These are phyloP conservation scores for Lipomyces yamadae DNA, from an alignment of 805 yeast genomes.

Conservation along the genomic window DNA sequence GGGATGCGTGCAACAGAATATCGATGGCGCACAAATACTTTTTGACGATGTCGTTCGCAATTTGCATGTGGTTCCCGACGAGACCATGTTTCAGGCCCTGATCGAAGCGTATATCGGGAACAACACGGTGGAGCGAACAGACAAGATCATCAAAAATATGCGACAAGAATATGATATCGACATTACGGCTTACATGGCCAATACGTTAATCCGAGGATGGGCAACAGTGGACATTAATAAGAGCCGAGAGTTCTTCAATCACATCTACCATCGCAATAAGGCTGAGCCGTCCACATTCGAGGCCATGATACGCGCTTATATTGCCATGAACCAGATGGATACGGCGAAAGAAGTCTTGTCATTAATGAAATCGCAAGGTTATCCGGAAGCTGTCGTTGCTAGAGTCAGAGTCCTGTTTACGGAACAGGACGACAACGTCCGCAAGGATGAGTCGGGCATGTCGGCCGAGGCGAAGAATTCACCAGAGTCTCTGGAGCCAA, in stretches of 20 bases:
- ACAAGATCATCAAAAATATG: conserved; percentile 23
- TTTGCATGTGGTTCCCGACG: conserved; percentile 47
- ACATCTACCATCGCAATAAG: conserved; percentile 33
- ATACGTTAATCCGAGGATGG: conserved; percentile 47
- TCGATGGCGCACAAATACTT: conserved; percentile 46
- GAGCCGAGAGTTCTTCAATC: conserved; percentile 43
- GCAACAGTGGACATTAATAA: conserved; percentile 42
- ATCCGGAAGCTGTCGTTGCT: conserved; percentile 45
- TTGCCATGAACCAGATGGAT: conserved; percentile 38
- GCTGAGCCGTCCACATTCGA: conserved; percentile 48
- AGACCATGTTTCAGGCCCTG: conserved; percentile 48
- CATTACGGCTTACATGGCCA: conserved; percentile 45
- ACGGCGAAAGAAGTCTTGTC: conserved; percentile 39
- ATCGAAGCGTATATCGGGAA: conserved; percentile 49
- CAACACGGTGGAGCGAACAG: conserved; percentile 42
- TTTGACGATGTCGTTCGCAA: conserved; percentile 43
- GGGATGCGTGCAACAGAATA: conserved; percentile 46
- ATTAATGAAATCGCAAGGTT: conserved; percentile 39
- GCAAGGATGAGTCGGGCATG: background rate
- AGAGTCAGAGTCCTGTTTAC: conserved; percentile 34
- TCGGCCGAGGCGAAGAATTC: background rate
- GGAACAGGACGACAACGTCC: background rate
- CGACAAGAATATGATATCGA: conserved; percentile 43
- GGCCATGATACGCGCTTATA: conserved; percentile 45
- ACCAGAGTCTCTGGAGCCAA: conserved; percentile 1